Evolutionary conservation across 257 asterid species (phyloP).

Genomic region (Nicotiana paniculata): DNA sequence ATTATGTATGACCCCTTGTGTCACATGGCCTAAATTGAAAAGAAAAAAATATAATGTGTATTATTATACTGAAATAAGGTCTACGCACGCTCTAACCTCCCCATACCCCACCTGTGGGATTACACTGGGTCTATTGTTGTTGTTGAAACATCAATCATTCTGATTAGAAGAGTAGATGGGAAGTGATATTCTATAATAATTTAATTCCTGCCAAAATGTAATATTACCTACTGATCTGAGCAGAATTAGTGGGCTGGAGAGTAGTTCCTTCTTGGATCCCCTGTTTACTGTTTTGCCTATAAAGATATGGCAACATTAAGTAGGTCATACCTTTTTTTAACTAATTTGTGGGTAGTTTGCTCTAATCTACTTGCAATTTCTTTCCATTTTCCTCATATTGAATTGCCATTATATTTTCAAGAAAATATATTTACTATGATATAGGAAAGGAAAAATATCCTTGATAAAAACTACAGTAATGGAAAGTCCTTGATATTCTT

Average conservation of each 20-base stretch:
- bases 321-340: not conserved
- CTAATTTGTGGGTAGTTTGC: not conserved
- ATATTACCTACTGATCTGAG: not conserved
- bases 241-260: not conserved
- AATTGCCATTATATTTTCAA: not conserved
- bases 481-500: not conserved
- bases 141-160: not conserved
- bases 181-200: not conserved
- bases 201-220: not conserved
- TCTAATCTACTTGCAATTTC: not conserved
- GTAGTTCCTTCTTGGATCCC: not conserved
- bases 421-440: not conserved
- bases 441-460: not conserved
- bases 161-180: not conserved
- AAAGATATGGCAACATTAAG: not conserved
- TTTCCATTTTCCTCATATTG: not conserved
- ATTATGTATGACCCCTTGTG: not conserved
- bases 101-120: no score
- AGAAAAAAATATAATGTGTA: not conserved
- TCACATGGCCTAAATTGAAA: not conserved
- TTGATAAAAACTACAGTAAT: not conserved
- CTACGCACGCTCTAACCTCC: no score
- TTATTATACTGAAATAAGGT: not conserved
- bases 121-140: no score
- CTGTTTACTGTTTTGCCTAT: not conserved